Base-by-base conservation (phyloP, 106 monocot genomes). In the Phalaenopsis aphrodite region DNA sequence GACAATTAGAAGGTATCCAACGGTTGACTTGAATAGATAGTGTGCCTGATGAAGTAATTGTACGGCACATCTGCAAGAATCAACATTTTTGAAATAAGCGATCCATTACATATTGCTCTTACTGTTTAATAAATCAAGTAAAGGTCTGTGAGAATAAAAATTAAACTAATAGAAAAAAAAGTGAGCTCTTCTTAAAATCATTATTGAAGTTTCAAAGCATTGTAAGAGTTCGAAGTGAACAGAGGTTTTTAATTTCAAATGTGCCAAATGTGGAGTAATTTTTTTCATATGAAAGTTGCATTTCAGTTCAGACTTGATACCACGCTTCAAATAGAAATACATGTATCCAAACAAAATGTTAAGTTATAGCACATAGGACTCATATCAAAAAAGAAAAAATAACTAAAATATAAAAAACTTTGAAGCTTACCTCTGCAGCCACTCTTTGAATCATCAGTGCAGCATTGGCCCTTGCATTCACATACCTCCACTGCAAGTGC, bases 401-500 rank as follows among this genome's bases (percentile, higher is more conserved):
- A 39, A 71, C 24, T 5, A 38, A 41, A 0, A 41, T 41, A 14
- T n/a, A n/a, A 71, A 41, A 16, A 38, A 71, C 2, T 15, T 71
- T 71, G 16, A 14, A 46, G 71, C 3, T 74, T 86, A 85, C 89
- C 86, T 89, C 86, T 72, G 81, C 77, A 76, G 78, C 71, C 66
- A 72, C 16, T 49, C 46, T 81, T 43, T 84, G 89, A 48, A 77
- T 46, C 57, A 76, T 76, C 41, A 81, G 46, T 9, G 82, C 79
- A 41, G 81, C 72, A 69, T 56, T 78, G 18, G 84, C 48, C 75
- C 84, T 84, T 55, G 86, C 86, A 79, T 86, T 89, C 52, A 82
- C 79, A 71, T 74, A 89, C 11, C 86, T 75, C 86, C 85, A 85
- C 61, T 89, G 89, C 56, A 89, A 42, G 48, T 86, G 84, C 16